A percentile compares a stretch with the other conserved stretches of the same genome.
These are phyloP conservation scores for Alternaria sp. DNA, from an alignment of 2,329 filamentous ascomycete genomes.

Conservation along the genomic window DNA sequence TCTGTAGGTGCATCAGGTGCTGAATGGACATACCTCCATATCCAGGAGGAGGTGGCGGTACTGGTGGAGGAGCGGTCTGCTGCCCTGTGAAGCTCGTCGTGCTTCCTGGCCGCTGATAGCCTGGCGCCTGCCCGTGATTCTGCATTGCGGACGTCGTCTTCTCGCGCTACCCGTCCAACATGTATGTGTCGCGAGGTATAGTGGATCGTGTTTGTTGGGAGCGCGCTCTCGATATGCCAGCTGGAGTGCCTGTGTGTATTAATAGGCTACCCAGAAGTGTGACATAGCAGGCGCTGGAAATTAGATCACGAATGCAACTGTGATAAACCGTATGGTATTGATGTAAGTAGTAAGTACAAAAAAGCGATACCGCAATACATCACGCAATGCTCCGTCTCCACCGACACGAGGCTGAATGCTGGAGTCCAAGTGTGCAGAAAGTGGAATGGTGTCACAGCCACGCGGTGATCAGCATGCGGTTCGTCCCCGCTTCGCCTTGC, in stretches of 20 bases:
- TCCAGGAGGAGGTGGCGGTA: conserved; percentile 35
- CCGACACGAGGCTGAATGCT: conserved; percentile 43
- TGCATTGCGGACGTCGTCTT: conserved; percentile 36
- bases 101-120: conserved; percentile 46
- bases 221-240: conserved; percentile 12
- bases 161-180: neutral
- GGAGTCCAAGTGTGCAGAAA: conserved; percentile 23
- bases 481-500: conserved; percentile 22
- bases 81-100: conserved; percentile 42
- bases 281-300: conserved; percentile 21
- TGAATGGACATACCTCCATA: conserved; percentile 39
- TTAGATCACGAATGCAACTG: conserved; percentile 17
- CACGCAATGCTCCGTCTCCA: conserved; percentile 23
- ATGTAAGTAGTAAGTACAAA: conserved; percentile 14
- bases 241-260: conserved; percentile 26
- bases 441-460: conserved; percentile 33
- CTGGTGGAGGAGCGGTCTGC: conserved; percentile 21
- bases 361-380: conserved; percentile 23
- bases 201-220: conserved; percentile 3
- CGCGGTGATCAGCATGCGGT: conserved; percentile 14
- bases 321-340: conserved; percentile 12
- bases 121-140: conserved; percentile 42
- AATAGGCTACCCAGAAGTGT: conserved; percentile 25
- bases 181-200: neutral
- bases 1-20: neutral